Conservation (phyloP, 2,329 filamentous ascomycete species). For the Penicillium sp. region DNA sequence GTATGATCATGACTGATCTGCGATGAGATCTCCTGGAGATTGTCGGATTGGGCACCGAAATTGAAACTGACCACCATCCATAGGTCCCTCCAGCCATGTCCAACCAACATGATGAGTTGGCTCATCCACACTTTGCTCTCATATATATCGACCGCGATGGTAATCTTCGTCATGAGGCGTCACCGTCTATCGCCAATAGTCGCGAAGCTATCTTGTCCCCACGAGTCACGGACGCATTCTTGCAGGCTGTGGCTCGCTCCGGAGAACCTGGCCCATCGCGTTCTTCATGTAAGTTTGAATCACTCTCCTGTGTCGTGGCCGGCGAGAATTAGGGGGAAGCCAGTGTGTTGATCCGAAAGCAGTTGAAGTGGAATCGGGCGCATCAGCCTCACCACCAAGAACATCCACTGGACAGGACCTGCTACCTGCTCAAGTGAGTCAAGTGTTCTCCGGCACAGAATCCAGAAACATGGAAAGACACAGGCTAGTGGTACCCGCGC, state of each 20-base stretch:
- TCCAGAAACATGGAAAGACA: neutral
- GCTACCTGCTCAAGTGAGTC: slow-evolving; percentile 5
- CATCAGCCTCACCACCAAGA: neutral
- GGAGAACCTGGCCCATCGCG: slow-evolving; percentile 18
- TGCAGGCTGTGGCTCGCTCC: slow-evolving; percentile 31
- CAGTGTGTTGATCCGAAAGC: neutral
- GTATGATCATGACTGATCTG: slow-evolving; percentile 4
- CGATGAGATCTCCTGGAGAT: neutral
- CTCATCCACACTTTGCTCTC: slow-evolving; percentile 32
- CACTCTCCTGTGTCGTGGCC: neutral
- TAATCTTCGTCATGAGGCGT: slow-evolving; percentile 32
- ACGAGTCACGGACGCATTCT: slow-evolving; percentile 29
- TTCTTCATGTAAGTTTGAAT: slow-evolving; percentile 19
- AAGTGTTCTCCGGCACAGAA: neutral
- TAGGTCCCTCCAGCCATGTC: slow-evolving; percentile 15
- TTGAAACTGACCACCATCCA: neutral
- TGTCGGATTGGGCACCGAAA: neutral
- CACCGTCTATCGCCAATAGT: slow-evolving; percentile 29
- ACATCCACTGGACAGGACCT: neutral
- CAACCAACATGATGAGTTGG: slow-evolving; percentile 21
- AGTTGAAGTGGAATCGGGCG: slow-evolving; percentile 9
- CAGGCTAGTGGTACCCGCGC: neutral
- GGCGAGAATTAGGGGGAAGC: neutral
- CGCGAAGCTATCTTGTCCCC: slow-evolving; percentile 30
- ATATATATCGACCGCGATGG: slow-evolving; percentile 34